Percentiles rank a stretch among this genome's conserved stretches.
These are phyloP conservation scores for Thalassiosira exigua DNA, from an alignment of 352 stramenopile species.

Conservation along the genomic window DNA sequence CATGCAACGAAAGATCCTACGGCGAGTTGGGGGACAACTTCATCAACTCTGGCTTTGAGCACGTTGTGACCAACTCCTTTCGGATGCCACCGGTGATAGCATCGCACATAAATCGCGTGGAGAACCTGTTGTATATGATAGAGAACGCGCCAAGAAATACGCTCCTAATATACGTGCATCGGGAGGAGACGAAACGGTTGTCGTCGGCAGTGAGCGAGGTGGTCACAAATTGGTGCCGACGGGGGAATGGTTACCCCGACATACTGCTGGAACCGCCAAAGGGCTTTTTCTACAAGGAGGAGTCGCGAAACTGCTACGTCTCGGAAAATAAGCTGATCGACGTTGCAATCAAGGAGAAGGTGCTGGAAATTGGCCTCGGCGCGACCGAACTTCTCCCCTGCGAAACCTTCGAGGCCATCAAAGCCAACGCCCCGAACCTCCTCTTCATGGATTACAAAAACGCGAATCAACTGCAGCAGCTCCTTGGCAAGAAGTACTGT, in stretches of 20 bases:
- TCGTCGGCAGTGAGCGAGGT: slow-evolving; percentile 17
- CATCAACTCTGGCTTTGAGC: slow-evolving; percentile 9
- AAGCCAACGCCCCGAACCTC: slow-evolving; percentile 47
- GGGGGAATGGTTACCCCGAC: background rate
- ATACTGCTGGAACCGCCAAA: slow-evolving; percentile 6
- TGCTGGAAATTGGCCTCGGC: slow-evolving; percentile 21
- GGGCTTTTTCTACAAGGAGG: slow-evolving; percentile 11
- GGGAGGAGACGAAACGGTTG: slow-evolving; percentile 24
- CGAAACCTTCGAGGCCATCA: slow-evolving; percentile 33
- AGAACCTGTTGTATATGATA: slow-evolving; percentile 12
- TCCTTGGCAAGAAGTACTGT: slow-evolving; percentile 41
- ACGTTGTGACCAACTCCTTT: slow-evolving; percentile 17
- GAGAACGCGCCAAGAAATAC: slow-evolving; percentile 12
- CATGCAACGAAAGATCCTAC: slow-evolving; percentile 8
- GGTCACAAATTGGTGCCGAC: slow-evolving; percentile 14
- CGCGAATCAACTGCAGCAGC: slow-evolving; percentile 19
- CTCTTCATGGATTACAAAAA: slow-evolving; percentile 53
- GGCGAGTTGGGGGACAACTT: slow-evolving; percentile 12
- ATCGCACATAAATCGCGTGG: slow-evolving; percentile 10
- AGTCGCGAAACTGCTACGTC: slow-evolving; percentile 18
- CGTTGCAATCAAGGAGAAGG: background rate
- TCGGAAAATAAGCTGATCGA: slow-evolving; percentile 28
- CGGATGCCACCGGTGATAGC: slow-evolving; percentile 15
- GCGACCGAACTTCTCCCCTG: slow-evolving; percentile 24
- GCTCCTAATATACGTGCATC: slow-evolving; percentile 34